These are phyloP conservation scores for Caryopteris hybrid DNA, from an alignment of 305 asterid genomes.

Conservation along the genomic window DNA sequence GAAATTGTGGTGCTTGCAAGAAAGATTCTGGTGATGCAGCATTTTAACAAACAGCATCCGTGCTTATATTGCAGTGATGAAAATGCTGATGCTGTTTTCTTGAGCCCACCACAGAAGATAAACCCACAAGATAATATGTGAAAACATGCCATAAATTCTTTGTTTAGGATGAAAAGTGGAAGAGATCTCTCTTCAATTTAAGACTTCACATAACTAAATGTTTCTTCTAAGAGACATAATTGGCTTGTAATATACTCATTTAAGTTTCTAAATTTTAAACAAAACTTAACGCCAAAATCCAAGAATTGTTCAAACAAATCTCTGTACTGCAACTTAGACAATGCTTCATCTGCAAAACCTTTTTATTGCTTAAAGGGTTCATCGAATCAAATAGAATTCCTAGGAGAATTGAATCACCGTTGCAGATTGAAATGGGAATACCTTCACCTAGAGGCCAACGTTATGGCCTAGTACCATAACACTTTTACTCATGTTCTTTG, in stretches of 20 bases:
- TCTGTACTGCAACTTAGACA: background rate
- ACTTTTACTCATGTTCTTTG: background rate
- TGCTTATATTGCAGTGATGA: constrained; percentile 75
- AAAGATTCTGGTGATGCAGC: constrained; percentile 37
- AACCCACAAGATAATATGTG: constrained; percentile 6
- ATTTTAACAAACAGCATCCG: constrained; percentile 62
- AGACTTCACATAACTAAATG: background rate
- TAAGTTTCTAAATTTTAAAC: no score
- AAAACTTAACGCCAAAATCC: background rate
- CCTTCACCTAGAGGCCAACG: background rate
- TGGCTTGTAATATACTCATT: background rate
- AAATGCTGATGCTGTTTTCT: constrained; percentile 64
- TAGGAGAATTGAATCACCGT: no score
- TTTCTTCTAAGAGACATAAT: no score
- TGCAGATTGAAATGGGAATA: background rate
- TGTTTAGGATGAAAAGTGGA: background rate
- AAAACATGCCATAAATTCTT: background rate
- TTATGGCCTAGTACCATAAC: no score
- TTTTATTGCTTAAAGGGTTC: no score
- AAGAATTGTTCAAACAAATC: background rate
- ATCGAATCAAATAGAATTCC: no score
- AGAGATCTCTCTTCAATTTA: background rate
- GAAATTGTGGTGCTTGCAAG: constrained; percentile 60
- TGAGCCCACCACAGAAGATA: constrained; percentile 30
- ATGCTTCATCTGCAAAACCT: background rate